These are phyloP conservation scores for Hypoxylon sp. DNA, from an alignment of 2,329 filamentous ascomycete species.

Conservation along the genomic window DNA sequence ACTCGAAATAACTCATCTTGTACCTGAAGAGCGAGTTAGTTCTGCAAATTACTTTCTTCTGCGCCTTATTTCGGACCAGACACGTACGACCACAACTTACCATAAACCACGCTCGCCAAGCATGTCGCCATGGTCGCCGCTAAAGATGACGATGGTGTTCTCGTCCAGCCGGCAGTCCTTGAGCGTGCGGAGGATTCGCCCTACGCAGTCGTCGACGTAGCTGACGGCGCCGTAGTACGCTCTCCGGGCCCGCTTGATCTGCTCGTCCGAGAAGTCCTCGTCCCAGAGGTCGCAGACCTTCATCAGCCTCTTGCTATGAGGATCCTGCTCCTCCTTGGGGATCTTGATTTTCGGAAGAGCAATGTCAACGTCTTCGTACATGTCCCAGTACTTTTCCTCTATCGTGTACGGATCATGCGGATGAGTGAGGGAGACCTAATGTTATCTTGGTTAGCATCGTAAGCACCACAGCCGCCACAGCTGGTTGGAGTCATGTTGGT, in stretches of 20 bases:
- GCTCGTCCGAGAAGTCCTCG: conserved; percentile 82
- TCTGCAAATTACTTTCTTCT: neutral
- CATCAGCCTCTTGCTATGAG: conserved; percentile 85
- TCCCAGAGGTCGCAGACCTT: conserved; percentile 89
- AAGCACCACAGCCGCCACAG: neutral
- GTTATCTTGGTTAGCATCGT: conserved; percentile 9
- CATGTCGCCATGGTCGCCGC: conserved; percentile 95
- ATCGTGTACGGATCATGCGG: conserved; percentile 96
- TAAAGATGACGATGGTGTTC: conserved; percentile 91
- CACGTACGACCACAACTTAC: conserved; percentile 51
- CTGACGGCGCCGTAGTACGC: conserved; percentile 94
- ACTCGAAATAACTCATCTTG: conserved; percentile 98
- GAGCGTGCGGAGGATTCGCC: conserved; percentile 78
- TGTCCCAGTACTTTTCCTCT: conserved; percentile 90
- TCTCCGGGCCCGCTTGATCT: conserved; percentile 83
- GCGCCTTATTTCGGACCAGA: too few relatives aligned
- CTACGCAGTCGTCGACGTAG: conserved; percentile 93
- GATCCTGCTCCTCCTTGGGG: conserved; percentile 80
- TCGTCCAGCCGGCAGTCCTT: conserved; percentile 82
- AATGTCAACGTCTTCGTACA: conserved; percentile 90
- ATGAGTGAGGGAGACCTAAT: conserved; percentile 83
- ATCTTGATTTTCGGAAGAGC: conserved; percentile 80
- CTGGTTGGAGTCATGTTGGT: neutral
- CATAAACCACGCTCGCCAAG: conserved; percentile 89
- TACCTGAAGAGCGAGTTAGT: conserved; percentile 56